These are phyloP conservation scores for Arachnomyces sp. DNA, from an alignment of 2,329 filamentous ascomycete species.

Conservation along the genomic window DNA sequence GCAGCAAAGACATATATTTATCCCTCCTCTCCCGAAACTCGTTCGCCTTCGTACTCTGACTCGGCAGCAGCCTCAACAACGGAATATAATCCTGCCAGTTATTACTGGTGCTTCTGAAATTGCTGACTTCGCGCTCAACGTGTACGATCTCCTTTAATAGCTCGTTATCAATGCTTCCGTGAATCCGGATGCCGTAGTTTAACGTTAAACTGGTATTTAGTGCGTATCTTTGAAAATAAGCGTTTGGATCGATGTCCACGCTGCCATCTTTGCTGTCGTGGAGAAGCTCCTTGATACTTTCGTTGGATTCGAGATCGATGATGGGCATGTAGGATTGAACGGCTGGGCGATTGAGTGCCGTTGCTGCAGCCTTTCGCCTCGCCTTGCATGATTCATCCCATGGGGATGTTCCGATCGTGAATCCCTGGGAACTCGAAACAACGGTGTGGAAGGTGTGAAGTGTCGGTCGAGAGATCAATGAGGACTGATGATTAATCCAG, in stretches of 20 bases:
- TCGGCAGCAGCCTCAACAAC: conserved; percentile 57
- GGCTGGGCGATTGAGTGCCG: conserved; percentile 67
- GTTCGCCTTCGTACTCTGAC: conserved; percentile 54
- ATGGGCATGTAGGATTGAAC: conserved; percentile 76
- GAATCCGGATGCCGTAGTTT: conserved; percentile 71
- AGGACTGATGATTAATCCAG: conserved; percentile 72
- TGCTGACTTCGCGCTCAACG: conserved; percentile 68
- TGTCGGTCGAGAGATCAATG: conserved; percentile 68
- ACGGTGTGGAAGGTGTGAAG: conserved; percentile 77
- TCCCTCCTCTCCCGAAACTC: conserved; percentile 63
- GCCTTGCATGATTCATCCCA: conserved; percentile 77
- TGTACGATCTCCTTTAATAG: conserved; percentile 66
- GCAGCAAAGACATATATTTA: conserved; percentile 54
- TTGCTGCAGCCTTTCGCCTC: conserved; percentile 69
- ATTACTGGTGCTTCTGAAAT: conserved; percentile 70
- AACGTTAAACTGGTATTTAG: conserved; percentile 70
- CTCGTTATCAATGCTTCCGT: conserved; percentile 59
- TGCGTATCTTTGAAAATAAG: conserved; percentile 68
- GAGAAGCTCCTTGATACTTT: conserved; percentile 65
- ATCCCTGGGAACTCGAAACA: conserved; percentile 67
- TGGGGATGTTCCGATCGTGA: conserved; percentile 75
- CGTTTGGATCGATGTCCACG: conserved; percentile 60
- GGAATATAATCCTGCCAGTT: conserved; percentile 86
- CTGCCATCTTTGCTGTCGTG: conserved; percentile 56
- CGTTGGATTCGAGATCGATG: conserved; percentile 66